Percentiles rank a stretch among this genome's conserved stretches.
phyloP scores from a whole-genome alignment of 768 basidiomycete species.

The Tulasnella calospora region DNA sequence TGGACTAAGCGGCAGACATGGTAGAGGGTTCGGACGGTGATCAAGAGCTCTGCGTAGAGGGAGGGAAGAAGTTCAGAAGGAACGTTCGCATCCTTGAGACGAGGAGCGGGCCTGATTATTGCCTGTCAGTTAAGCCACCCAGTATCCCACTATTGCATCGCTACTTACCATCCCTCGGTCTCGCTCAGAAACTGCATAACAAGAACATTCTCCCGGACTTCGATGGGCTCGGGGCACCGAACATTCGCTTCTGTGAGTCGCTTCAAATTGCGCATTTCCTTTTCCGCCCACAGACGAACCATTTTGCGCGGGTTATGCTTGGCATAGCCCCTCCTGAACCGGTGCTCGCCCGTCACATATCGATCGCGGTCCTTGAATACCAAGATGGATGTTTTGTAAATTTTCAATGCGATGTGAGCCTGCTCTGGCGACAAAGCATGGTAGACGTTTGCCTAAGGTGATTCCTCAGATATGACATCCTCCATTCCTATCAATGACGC shows the following conservation, averaged over 20 bases:
- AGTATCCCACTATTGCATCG: not conserved
- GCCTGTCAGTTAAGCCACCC: not conserved
- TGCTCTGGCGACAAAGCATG: slow-evolving; percentile 62
- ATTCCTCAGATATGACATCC: not conserved
- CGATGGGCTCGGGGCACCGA: slow-evolving; percentile 79
- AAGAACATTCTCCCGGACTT: slow-evolving; percentile 93
- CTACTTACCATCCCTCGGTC: slow-evolving; percentile 67
- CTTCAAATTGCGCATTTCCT: slow-evolving; percentile 94
- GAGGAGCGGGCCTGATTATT: slow-evolving; percentile 77
- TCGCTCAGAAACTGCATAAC: slow-evolving; percentile 92
- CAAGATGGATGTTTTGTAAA: slow-evolving; percentile 97
- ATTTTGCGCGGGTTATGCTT: slow-evolving; percentile 94
- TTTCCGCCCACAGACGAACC: slow-evolving; percentile 98
- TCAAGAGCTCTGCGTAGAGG: slow-evolving; percentile 75
- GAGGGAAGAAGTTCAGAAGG: slow-evolving; percentile 46
- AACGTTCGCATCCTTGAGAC: slow-evolving; percentile 82
- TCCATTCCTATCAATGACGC: not conserved
- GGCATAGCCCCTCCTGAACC: slow-evolving; percentile 87
- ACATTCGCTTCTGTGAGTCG: slow-evolving; percentile 79
- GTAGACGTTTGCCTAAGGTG: slow-evolving; percentile 85
- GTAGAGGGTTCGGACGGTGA: slow-evolving; percentile 77
- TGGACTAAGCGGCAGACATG: slow-evolving; percentile 91
- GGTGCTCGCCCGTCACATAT: slow-evolving; percentile 91
- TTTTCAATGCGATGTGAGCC: slow-evolving; percentile 82
- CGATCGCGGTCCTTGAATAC: slow-evolving; percentile 96